Conservation (phyloP, 208 protist species). For the Leishmania amazonensis region DNA sequence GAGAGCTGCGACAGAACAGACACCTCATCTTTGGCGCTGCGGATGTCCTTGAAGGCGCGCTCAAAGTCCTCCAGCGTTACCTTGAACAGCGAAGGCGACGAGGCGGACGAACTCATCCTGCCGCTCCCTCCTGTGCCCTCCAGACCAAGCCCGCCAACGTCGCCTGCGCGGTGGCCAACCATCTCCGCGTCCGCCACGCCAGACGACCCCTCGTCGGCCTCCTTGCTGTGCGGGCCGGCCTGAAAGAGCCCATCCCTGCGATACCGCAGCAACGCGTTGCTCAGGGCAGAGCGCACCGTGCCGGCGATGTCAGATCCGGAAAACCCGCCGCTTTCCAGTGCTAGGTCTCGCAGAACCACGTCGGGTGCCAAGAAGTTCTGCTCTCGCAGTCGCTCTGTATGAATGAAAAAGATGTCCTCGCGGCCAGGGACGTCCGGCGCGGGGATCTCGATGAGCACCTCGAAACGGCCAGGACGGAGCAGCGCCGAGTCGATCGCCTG, state of each 20-base stretch:
- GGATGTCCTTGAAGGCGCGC: conserved; percentile 44
- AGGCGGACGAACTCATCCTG: not conserved
- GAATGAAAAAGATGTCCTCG: conserved; percentile 92
- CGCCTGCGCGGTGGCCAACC: conserved; percentile 15
- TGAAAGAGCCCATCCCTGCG: conserved; percentile 28
- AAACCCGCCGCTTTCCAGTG: conserved; percentile 96
- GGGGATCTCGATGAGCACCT: conserved; percentile 93
- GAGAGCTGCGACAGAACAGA: conserved; percentile 30
- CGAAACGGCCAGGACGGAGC: conserved; percentile 93
- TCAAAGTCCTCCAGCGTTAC: conserved; percentile 31
- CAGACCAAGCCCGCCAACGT: conserved; percentile 5
- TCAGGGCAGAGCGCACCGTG: conserved; percentile 78
- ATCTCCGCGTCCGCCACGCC: not conserved
- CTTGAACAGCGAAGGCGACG: not conserved
- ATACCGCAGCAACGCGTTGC: conserved; percentile 79
- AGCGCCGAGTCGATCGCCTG: conserved; percentile 92
- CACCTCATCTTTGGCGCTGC: conserved; percentile 41
- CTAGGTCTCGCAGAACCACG: conserved; percentile 94
- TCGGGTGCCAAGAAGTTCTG: conserved; percentile 65
- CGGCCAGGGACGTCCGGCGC: conserved; percentile 82
- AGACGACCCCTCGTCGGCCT: not conserved
- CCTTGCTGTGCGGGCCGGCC: not conserved
- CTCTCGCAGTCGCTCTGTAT: conserved; percentile 89
- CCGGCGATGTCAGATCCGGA: conserved; percentile 96
- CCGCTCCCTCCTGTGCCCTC: not conserved